These are phyloP conservation scores for Backusella luteola DNA, from an alignment of 192 early-diverging fungal genomes.

Conservation along the genomic window DNA sequence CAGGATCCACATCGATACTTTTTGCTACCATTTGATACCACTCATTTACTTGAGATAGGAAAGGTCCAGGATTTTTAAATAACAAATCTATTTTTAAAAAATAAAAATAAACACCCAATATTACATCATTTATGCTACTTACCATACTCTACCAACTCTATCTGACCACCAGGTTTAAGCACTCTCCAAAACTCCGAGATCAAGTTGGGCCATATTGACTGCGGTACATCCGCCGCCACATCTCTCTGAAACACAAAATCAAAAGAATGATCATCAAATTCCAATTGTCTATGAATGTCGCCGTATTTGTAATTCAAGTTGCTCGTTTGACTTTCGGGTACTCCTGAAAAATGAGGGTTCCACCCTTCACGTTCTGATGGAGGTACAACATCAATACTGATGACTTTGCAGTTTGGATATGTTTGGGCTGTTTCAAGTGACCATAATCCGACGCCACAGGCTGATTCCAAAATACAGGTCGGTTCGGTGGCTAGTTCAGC, in stretches of 20 bases:
- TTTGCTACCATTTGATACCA: constrained; percentile 22
- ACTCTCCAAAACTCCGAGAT: constrained; percentile 17
- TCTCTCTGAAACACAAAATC: constrained; percentile 45
- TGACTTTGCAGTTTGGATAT: constrained; percentile 45
- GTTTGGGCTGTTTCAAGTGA: constrained; percentile 44
- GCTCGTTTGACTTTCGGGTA: neutral
- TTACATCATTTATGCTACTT: neutral
- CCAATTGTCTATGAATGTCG: constrained; percentile 37
- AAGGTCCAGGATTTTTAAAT: constrained; percentile 23
- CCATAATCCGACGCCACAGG: constrained; percentile 34
- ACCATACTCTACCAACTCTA: constrained; percentile 32
- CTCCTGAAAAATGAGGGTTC: neutral
- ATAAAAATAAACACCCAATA: neutral
- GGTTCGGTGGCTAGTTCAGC: neutral
- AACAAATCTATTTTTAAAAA: constrained; percentile 17
- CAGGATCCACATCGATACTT: neutral
- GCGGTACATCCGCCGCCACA: constrained; percentile 15
- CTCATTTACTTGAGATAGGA: constrained; percentile 24
- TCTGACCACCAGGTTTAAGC: constrained; percentile 22
- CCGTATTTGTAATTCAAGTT: constrained; percentile 18
- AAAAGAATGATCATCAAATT: constrained; percentile 44
- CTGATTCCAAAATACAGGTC: constrained; percentile 21
- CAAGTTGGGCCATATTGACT: constrained; percentile 17
- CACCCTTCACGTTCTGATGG: constrained; percentile 6
- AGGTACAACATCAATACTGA: constrained; percentile 45